Evolutionary conservation across 805 yeast species (phyloP).

Genomic region (Monosporozyma aerobia): DNA sequence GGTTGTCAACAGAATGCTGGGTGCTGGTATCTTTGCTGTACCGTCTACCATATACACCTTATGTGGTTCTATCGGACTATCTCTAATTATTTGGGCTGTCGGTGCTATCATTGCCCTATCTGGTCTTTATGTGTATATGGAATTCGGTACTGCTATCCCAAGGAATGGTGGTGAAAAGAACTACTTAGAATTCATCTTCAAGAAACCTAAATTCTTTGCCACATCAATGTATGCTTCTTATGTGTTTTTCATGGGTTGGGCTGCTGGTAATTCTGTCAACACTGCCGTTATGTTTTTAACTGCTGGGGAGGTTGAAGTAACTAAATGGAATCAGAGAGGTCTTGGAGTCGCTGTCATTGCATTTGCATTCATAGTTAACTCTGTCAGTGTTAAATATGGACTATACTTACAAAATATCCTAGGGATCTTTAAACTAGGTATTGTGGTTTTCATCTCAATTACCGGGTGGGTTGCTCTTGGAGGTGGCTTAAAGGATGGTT

Average conservation of each 20-base stretch:
- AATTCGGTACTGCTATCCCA: slow-evolving; percentile 72
- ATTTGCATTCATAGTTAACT: slow-evolving; percentile 58
- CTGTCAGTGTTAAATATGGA: slow-evolving; percentile 54
- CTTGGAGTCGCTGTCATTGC: slow-evolving; percentile 68
- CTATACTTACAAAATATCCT: slow-evolving; percentile 53
- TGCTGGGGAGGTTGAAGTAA: slow-evolving; percentile 60
- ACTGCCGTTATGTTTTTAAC: slow-evolving; percentile 69
- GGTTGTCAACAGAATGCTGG: slow-evolving; percentile 60
- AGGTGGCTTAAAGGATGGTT: slow-evolving; percentile 49
- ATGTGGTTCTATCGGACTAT: slow-evolving; percentile 61
- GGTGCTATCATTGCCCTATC: slow-evolving; percentile 62
- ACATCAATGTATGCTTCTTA: slow-evolving; percentile 62
- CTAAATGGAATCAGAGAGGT: slow-evolving; percentile 70
- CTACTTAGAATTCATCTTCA: slow-evolving; percentile 63
- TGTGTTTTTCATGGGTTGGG: slow-evolving; percentile 73
- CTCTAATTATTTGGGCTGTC: slow-evolving; percentile 64
- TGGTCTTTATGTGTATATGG: slow-evolving; percentile 65
- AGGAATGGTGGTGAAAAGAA: slow-evolving; percentile 84
- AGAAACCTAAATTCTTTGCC: slow-evolving; percentile 58
- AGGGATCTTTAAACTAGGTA: slow-evolving; percentile 66
- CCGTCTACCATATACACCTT: slow-evolving; percentile 46
- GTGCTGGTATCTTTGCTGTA: slow-evolving; percentile 69
- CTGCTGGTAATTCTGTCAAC: slow-evolving; percentile 73
- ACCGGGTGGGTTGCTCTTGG: slow-evolving; percentile 84
- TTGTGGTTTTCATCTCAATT: slow-evolving; percentile 57